A percentile compares a stretch with the other conserved stretches of the same genome.
Conservation (phyloP, 352 stramenopile genomes). For the Globisporangium nunn region DNA sequence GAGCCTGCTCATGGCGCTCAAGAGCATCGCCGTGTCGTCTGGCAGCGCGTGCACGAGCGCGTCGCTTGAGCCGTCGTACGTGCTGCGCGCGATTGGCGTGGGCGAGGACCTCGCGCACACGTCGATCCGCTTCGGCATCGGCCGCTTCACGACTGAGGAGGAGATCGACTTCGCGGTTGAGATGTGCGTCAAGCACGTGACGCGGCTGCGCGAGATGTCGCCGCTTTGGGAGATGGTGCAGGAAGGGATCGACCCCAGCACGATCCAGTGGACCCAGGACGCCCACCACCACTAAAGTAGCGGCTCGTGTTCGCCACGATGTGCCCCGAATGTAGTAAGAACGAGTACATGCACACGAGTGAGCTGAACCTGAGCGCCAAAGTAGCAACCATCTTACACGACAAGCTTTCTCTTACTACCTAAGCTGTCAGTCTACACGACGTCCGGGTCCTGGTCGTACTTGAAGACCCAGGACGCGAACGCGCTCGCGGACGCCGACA, state of each 20-base stretch:
- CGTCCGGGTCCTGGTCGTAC: slow-evolving; percentile 4
- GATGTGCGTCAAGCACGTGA: slow-evolving; percentile 93
- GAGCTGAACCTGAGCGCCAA: too few relatives aligned
- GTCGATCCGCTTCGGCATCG: slow-evolving; percentile 96
- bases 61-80: slow-evolving; percentile 97
- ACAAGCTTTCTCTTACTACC: too few relatives aligned
- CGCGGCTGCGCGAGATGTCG: slow-evolving; percentile 96
- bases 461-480: slow-evolving; percentile 17
- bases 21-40: slow-evolving; percentile 96
- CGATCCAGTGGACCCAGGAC: slow-evolving; percentile 99
- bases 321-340: too few relatives aligned
- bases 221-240: slow-evolving; percentile 99
- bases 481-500: slow-evolving; percentile 12
- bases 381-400: too few relatives aligned
- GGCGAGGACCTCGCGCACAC: slow-evolving; percentile 99
- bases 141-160: slow-evolving; percentile 96
- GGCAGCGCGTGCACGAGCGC: slow-evolving; percentile 14
- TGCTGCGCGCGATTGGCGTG: slow-evolving; percentile 96
- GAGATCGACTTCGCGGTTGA: slow-evolving; percentile 97
- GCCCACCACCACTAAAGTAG: slow-evolving; percentile 38
- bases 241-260: slow-evolving; percentile 99
- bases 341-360: too few relatives aligned
- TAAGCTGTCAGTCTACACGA: neutral
- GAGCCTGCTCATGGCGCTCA: slow-evolving; percentile 97
- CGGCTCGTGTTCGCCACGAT: too few relatives aligned